These are phyloP conservation scores for Puccinellia tenuiflora DNA, from an alignment of 176 grass and related monocot genomes.

Conservation along the genomic window DNA sequence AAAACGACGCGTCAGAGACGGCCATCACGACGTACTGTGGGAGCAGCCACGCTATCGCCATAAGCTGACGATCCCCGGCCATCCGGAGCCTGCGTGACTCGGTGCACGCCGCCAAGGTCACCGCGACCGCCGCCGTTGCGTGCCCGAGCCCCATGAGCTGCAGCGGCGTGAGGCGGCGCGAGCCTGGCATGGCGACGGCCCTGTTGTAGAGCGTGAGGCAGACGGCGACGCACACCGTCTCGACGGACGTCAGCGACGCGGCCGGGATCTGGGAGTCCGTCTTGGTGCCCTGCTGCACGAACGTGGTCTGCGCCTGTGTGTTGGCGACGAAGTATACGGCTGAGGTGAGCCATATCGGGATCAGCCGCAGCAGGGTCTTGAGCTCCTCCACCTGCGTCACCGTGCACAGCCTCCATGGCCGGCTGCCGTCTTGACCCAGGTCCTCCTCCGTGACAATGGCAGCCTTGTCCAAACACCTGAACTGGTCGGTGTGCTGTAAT, in stretches of 20 bases:
- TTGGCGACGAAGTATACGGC: slow-evolving; percentile 38
- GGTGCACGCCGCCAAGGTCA: slow-evolving; percentile 14
- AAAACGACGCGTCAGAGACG: slow-evolving; percentile 20
- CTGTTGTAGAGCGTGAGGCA: slow-evolving; percentile 14
- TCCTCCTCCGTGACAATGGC: slow-evolving; percentile 21
- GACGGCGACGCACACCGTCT: slow-evolving; percentile 8
- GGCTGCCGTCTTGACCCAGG: not conserved
- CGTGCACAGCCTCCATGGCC: slow-evolving; percentile 31
- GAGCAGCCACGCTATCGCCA: slow-evolving; percentile 40
- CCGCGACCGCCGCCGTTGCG: not conserved
- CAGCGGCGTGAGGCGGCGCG: slow-evolving; percentile 13
- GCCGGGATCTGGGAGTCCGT: slow-evolving; percentile 22
- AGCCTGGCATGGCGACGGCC: not conserved
- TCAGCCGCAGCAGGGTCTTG: slow-evolving; percentile 29
- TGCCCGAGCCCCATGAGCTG: slow-evolving; percentile 39
- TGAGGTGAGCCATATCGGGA: slow-evolving; percentile 38
- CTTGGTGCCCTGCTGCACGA: slow-evolving; percentile 41
- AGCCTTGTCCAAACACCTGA: slow-evolving; percentile 39
- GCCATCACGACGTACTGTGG: slow-evolving; percentile 38
- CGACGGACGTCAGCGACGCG: slow-evolving; percentile 21
- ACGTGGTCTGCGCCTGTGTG: slow-evolving; percentile 35
- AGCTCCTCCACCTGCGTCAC: slow-evolving; percentile 39
- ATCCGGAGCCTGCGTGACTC: slow-evolving; percentile 8
- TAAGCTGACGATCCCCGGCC: not conserved
- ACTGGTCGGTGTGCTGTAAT: slow-evolving; percentile 19